A percentile compares a stretch with the other conserved stretches of the same genome.
These are phyloP conservation scores for Wickerhamia fluorescens DNA, from an alignment of 805 yeast genomes.

Conservation along the genomic window DNA sequence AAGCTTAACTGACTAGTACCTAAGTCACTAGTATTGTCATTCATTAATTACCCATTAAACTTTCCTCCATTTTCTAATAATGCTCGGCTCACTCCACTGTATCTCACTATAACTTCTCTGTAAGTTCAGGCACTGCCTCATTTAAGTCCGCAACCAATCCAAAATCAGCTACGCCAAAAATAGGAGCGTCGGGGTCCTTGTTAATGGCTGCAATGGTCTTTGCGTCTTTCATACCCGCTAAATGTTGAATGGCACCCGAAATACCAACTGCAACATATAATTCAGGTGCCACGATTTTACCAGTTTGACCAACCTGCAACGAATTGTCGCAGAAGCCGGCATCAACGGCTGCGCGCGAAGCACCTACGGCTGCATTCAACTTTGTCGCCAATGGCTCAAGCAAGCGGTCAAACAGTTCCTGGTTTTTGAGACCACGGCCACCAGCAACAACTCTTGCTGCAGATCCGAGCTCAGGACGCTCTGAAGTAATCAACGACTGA, in stretches of 20 bases:
- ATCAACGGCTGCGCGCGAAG: constrained; percentile 97
- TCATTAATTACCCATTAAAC: no score
- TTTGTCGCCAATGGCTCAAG: constrained; percentile 80
- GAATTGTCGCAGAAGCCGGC: constrained; percentile 94
- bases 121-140: constrained; percentile 84
- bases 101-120: constrained; percentile 59
- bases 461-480: constrained; percentile 85
- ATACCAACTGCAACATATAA: constrained; percentile 89
- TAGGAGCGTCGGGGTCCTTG: constrained; percentile 91
- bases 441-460: constrained; percentile 83
- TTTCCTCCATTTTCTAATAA: no score
- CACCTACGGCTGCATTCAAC: constrained; percentile 90
- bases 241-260: constrained; percentile 95
- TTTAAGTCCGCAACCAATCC: constrained; percentile 87
- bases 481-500: constrained; percentile 67
- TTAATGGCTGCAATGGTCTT: constrained; percentile 91
- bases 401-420: constrained; percentile 74
- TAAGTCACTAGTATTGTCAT: no score
- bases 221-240: constrained; percentile 98
- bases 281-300: constrained; percentile 96
- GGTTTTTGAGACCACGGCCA: constrained; percentile 88
- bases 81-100: no score
- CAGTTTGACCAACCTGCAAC: constrained; percentile 96
- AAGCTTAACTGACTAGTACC: no score
- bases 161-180: constrained; percentile 83